These are phyloP conservation scores for Trichosporon sp. DNA, from an alignment of 1,284 basidiomycete species.

Conservation along the genomic window DNA sequence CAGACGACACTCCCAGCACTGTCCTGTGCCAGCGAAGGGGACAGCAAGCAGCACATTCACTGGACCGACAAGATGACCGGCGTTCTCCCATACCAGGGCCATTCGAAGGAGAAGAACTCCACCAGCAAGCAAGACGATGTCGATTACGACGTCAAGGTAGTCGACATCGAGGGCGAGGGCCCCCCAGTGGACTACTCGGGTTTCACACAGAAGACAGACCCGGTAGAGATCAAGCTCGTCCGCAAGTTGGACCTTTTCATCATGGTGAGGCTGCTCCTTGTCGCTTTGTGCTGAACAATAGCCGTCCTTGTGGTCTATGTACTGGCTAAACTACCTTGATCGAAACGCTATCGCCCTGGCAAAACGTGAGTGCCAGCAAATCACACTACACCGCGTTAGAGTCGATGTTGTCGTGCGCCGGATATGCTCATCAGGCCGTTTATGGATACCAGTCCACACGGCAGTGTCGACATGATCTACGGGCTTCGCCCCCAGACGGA, in stretches of 20 bases:
- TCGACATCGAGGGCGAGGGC: not conserved
- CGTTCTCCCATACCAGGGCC: not conserved
- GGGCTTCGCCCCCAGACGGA: no score
- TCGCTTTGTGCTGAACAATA: not conserved
- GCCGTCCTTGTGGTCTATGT: slow-evolving; percentile 25
- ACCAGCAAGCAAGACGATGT: not conserved
- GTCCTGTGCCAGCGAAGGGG: not conserved
- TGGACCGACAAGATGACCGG: not conserved
- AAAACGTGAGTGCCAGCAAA: slow-evolving; percentile 13
- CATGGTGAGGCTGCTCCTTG: slow-evolving; percentile 6
- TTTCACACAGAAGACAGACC: slow-evolving; percentile 24
- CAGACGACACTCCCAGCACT: not conserved
- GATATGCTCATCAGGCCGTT: no score
- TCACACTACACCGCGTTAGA: no score
- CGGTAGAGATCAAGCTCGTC: slow-evolving; percentile 21
- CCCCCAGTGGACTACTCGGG: slow-evolving; percentile 21
- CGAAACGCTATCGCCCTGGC: slow-evolving; percentile 27
- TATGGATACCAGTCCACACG: no score
- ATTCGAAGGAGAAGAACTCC: not conserved
- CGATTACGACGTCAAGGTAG: not conserved
- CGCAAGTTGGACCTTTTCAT: slow-evolving; percentile 25
- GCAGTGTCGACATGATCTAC: no score
- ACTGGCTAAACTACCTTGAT: slow-evolving; percentile 22
- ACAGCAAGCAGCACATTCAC: not conserved
- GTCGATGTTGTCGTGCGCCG: no score